Percentiles rank a stretch among this genome's conserved stretches.
phyloP scores from a whole-genome alignment of 2,329 filamentous ascomycete genomes.

The Biscogniauxia marginata region DNA sequence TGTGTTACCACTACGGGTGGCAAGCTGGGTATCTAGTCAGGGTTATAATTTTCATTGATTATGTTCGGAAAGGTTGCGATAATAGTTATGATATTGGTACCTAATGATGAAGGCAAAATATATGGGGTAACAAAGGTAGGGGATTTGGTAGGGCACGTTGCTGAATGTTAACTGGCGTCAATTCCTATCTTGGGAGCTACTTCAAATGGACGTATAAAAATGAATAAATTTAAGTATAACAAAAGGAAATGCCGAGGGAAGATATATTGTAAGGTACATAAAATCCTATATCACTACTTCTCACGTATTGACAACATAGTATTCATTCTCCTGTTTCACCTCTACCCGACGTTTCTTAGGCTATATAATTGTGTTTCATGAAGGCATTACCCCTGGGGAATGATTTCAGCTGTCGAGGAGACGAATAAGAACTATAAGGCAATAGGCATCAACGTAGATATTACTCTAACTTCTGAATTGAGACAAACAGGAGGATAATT shows the following conservation, averaged over 20 bases:
- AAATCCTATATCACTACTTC: not conserved
- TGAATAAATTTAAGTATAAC: too few species aligned
- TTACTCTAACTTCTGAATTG: not conserved
- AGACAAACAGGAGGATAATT: not conserved
- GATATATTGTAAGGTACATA: too few species aligned
- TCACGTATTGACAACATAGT: not conserved
- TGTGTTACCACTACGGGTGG: not conserved
- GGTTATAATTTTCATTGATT: not conserved
- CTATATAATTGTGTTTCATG: not conserved
- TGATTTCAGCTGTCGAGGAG: not conserved
- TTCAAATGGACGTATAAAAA: too few species aligned
- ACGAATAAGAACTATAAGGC: not conserved
- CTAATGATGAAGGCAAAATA: too few species aligned
- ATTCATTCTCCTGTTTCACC: not conserved
- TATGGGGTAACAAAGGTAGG: too few species aligned
- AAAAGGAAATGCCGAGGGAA: too few species aligned
- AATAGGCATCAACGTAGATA: not conserved
- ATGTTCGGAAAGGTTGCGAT: not conserved
- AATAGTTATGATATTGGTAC: too few species aligned
- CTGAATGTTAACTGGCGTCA: too few species aligned
- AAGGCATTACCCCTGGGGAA: not conserved
- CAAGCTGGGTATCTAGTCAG: not conserved
- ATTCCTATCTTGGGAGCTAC: too few species aligned
- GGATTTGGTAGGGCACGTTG: too few species aligned
- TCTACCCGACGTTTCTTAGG: not conserved